A percentile compares a stretch with the other conserved stretches of the same genome.
Evolutionary conservation across 495 filamentous ascomycete species (phyloP).

Genomic region (Talaromyces proteolyticus): DNA sequence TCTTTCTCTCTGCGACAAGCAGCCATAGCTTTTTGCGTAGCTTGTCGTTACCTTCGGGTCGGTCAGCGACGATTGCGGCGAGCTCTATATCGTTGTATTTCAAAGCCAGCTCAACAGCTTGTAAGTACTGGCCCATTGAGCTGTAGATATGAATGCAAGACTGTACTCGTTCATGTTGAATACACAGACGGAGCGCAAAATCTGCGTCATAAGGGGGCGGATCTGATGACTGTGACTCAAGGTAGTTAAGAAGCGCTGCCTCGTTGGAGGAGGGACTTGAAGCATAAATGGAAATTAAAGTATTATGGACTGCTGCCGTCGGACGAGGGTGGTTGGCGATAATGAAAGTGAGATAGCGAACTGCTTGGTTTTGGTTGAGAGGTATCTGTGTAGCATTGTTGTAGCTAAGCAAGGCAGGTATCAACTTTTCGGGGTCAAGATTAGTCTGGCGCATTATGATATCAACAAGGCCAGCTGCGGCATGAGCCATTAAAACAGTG

Average conservation of each 20-base stretch:
- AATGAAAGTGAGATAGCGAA: conserved; percentile 89
- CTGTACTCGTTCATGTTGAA: conserved; percentile 85
- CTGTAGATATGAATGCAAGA: conserved; percentile 95
- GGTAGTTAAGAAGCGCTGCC: conserved; percentile 76
- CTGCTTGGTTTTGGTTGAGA: conserved; percentile 76
- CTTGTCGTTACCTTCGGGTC: conserved; percentile 66
- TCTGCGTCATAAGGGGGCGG: conserved; percentile 90
- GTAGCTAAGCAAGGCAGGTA: conserved; percentile 90
- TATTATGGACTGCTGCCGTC: conserved; percentile 94
- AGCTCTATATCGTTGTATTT: conserved; percentile 85
- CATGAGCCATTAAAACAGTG: conserved; percentile 91
- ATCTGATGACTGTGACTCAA: conserved; percentile 67
- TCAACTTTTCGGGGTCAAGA: conserved; percentile 81
- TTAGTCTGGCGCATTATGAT: conserved; percentile 89
- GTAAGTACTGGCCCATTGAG: conserved; percentile 85
- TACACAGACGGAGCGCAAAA: conserved; percentile 92
- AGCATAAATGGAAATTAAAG: conserved; percentile 91
- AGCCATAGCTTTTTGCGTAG: conserved; percentile 94
- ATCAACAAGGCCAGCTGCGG: conserved; percentile 77
- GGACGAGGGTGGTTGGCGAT: conserved; percentile 80
- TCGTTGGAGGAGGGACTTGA: conserved; percentile 78
- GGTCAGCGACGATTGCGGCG: conserved; percentile 83
- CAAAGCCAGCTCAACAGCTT: conserved; percentile 87
- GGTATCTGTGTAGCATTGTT: conserved; percentile 57
- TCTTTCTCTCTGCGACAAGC: conserved; percentile 86